phyloP scores from a whole-genome alignment of 73 alveolate species.

The Breviolum minutum region DNA sequence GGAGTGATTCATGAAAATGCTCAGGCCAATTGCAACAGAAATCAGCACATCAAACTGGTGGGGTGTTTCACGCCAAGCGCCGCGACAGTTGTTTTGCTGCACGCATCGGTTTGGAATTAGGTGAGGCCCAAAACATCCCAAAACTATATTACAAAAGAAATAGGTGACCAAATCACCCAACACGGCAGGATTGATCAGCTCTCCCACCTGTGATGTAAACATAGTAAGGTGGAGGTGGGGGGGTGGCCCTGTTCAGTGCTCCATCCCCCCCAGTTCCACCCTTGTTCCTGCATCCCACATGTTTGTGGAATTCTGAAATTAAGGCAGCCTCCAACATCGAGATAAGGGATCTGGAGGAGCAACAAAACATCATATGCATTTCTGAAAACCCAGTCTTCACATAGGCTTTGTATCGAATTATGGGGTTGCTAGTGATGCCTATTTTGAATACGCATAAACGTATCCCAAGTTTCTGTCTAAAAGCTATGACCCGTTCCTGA shows the following conservation, averaged over 20 bases:
- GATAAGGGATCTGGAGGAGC: not conserved
- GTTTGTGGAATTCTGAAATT: constrained; percentile 1
- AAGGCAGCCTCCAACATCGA: constrained; percentile 54
- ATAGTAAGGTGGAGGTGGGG: constrained; percentile 19
- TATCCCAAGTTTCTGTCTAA: not conserved
- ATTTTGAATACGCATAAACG: not conserved
- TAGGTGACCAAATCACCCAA: not conserved
- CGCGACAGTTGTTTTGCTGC: not conserved
- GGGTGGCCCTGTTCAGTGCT: not conserved
- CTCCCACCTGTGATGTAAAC: constrained; percentile 41
- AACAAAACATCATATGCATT: not conserved
- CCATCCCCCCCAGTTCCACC: constrained; percentile 53
- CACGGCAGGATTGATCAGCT: constrained; percentile 33
- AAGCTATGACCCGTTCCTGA: not conserved
- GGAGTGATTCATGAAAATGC: too few relatives aligned
- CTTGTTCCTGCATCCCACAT: constrained; percentile 20
- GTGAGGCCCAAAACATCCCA: not conserved
- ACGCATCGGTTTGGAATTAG: too few relatives aligned
- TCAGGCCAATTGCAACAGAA: too few relatives aligned
- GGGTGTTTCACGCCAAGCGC: not conserved
- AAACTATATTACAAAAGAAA: not conserved
- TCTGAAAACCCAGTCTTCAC: not conserved
- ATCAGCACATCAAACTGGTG: too few relatives aligned
- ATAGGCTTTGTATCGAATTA: not conserved
- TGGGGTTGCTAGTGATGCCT: constrained; percentile 13